Percentiles rank a stretch among this genome's conserved stretches.
Evolutionary conservation across 768 basidiomycete genomes (phyloP).

Genomic region (Arthromyces matolae): DNA sequence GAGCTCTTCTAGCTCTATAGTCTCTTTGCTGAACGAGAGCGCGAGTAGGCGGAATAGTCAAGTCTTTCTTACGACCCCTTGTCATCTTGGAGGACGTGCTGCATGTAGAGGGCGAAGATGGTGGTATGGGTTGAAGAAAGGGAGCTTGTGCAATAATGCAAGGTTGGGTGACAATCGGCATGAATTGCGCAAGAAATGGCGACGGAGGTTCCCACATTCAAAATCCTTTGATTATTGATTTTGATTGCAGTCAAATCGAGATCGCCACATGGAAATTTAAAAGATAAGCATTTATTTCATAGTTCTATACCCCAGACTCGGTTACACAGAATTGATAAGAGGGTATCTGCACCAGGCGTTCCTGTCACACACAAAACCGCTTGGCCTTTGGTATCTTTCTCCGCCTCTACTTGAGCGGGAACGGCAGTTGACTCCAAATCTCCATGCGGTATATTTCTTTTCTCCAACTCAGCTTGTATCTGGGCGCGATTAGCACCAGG

Average conservation of each 20-base stretch:
- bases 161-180: conserved; percentile 25
- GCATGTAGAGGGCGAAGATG: conserved; percentile 14
- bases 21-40: conserved; percentile 61
- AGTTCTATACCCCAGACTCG: conserved; percentile 53
- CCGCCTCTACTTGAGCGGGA: conserved; percentile 53
- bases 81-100: conserved; percentile 39
- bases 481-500: conserved; percentile 63
- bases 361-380: conserved; percentile 43
- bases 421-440: conserved; percentile 48
- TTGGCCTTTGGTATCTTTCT: conserved; percentile 22
- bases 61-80: conserved; percentile 63
- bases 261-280: conserved; percentile 15
- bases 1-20: conserved; percentile 59
- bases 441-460: conserved; percentile 25
- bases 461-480: conserved; percentile 52
- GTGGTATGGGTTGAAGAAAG: conserved; percentile 11
- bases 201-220: conserved; percentile 18
- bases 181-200: conserved; percentile 35
- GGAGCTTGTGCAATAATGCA: conserved; percentile 7
- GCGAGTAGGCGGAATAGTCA: conserved; percentile 55
- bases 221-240: conserved; percentile 23
- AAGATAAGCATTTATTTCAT: conserved; percentile 3
- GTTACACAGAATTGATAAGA: conserved; percentile 45
- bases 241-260: conserved; percentile 23
- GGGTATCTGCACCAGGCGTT: conserved; percentile 59